These are phyloP conservation scores for Alternaria triticina DNA, from an alignment of 2,329 filamentous ascomycete species.

Conservation along the genomic window DNA sequence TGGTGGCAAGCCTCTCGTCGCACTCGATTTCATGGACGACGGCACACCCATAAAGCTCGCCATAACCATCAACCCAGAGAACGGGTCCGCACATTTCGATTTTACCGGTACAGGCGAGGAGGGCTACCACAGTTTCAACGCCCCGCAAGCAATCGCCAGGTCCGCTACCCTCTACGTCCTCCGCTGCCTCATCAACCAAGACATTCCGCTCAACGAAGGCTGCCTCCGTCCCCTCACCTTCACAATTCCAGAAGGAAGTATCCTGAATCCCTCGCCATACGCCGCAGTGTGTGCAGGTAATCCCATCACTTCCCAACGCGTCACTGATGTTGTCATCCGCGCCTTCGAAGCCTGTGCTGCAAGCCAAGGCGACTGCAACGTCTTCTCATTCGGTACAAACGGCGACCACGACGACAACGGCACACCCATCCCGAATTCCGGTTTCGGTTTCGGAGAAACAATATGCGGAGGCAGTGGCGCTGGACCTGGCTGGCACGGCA, in stretches of 20 bases:
- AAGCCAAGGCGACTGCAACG: slow-evolving; percentile 39
- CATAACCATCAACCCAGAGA: not conserved
- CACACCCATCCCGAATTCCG: slow-evolving; percentile 18
- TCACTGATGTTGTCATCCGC: slow-evolving; percentile 41
- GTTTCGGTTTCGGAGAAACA: slow-evolving; percentile 47
- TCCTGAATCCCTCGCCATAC: slow-evolving; percentile 35
- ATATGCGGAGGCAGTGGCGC: slow-evolving; percentile 47
- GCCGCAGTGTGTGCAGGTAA: slow-evolving; percentile 42
- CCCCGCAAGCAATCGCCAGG: slow-evolving; percentile 47
- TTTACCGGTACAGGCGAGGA: slow-evolving; percentile 51
- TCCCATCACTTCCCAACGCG: slow-evolving; percentile 38
- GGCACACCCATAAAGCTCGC: not conserved
- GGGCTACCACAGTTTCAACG: slow-evolving; percentile 46
- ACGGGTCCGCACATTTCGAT: slow-evolving; percentile 43
- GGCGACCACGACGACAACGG: slow-evolving; percentile 24
- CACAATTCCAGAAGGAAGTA: slow-evolving; percentile 31
- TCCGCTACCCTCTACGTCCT: slow-evolving; percentile 40
- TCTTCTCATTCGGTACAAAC: slow-evolving; percentile 39
- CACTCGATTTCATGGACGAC: not conserved
- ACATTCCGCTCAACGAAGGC: slow-evolving; percentile 47
- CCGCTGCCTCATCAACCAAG: slow-evolving; percentile 35
- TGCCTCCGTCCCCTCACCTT: slow-evolving; percentile 36
- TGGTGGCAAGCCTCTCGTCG: not conserved
- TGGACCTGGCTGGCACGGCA: slow-evolving; percentile 41
- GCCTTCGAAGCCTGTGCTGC: slow-evolving; percentile 42